These are phyloP conservation scores for Silybum marianum DNA, from an alignment of 129 eudicot genomes.

Conservation along the genomic window DNA sequence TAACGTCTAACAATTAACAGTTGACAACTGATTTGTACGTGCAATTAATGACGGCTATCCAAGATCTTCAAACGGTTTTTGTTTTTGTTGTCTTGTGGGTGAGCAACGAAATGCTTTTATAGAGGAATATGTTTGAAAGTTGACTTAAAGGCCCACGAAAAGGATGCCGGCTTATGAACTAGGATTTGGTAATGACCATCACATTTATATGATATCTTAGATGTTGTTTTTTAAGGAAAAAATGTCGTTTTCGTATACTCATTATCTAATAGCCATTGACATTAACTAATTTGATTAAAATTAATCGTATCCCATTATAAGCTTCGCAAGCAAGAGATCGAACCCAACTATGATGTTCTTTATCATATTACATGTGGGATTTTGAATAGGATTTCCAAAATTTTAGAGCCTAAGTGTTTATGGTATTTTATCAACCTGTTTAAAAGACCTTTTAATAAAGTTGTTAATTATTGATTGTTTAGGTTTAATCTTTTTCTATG, in stretches of 20 bases:
- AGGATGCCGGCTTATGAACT: conserved; percentile 43
- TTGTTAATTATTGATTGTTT: too few relatives aligned
- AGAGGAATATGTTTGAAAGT: conserved; percentile 15
- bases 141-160: conserved; percentile 30
- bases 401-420: too few relatives aligned
- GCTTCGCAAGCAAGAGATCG: neutral
- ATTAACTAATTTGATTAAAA: neutral
- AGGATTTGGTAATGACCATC: conserved; percentile 31
- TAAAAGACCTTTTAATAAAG: too few relatives aligned
- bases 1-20: neutral
- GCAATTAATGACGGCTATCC: neutral
- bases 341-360: too few relatives aligned
- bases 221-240: neutral
- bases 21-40: neutral
- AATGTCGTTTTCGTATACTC: neutral
- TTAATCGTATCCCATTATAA: neutral
- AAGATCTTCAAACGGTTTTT: conserved; percentile 19
- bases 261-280: neutral
- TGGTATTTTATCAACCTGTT: too few relatives aligned
- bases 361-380: too few relatives aligned
- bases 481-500: too few relatives aligned
- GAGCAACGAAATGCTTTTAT: conserved; percentile 20
- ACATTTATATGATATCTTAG: neutral
- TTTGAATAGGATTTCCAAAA: too few relatives aligned
- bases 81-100: conserved; percentile 37